Evolutionary conservation across 2,329 filamentous ascomycete genomes (phyloP).

Genomic region (Juglanconis oblonga): DNA sequence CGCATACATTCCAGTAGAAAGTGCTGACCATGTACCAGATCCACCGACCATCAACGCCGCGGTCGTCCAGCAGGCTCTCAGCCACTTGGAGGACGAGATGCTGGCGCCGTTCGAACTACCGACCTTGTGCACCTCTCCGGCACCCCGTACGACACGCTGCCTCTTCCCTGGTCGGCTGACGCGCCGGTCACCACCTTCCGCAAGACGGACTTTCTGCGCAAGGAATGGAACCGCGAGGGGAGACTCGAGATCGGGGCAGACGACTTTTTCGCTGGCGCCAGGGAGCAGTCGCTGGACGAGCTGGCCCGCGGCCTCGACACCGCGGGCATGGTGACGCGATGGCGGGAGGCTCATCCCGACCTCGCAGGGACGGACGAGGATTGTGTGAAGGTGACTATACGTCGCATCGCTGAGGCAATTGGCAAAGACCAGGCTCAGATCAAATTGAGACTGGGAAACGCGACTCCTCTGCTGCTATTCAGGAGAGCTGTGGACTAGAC

Average conservation of each 20-base stretch:
- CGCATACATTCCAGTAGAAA: background rate
- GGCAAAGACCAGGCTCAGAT: background rate
- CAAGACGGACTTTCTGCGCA: constrained; percentile 27
- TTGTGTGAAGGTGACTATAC: constrained; percentile 22
- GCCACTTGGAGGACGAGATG: constrained; percentile 32
- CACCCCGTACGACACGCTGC: constrained; percentile 37
- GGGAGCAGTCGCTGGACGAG: constrained; percentile 22
- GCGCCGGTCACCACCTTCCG: constrained; percentile 14
- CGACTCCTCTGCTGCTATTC: background rate
- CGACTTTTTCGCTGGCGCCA: constrained; percentile 26
- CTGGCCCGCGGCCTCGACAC: constrained; percentile 29
- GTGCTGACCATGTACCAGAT: constrained; percentile 19
- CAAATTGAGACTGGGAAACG: background rate
- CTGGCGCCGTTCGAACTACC: constrained; percentile 34
- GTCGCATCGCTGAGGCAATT: background rate
- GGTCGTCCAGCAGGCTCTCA: constrained; percentile 34
- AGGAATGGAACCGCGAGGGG: constrained; percentile 34
- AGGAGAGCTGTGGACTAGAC: background rate
- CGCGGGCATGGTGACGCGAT: constrained; percentile 35
- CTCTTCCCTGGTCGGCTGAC: constrained; percentile 40
- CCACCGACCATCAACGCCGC: constrained; percentile 33
- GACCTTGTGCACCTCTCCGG: constrained; percentile 36
- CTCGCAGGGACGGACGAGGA: constrained; percentile 33
- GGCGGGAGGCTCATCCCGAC: constrained; percentile 36
- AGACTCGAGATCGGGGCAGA: constrained; percentile 22